Evolutionary conservation across 176 grass and related monocot species (phyloP).

Genomic region (Cenchrus purpureus): DNA sequence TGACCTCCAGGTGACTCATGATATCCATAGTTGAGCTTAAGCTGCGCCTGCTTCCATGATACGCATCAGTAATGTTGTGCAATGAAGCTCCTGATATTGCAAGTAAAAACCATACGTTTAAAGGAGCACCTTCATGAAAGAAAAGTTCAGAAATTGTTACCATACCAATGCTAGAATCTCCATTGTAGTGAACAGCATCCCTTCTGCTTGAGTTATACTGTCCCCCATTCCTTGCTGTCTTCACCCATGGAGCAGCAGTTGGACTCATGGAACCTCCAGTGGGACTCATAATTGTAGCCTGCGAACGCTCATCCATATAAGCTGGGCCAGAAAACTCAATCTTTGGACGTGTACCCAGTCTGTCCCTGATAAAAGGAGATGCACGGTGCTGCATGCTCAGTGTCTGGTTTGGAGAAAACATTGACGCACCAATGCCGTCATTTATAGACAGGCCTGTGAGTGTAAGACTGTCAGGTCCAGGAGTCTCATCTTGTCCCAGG

Average conservation of each 20-base stretch:
- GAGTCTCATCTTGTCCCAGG: slow-evolving; percentile 69
- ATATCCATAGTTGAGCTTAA: slow-evolving; percentile 75
- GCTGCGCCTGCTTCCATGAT: slow-evolving; percentile 66
- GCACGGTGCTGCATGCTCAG: slow-evolving; percentile 52
- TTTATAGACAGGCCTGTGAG: slow-evolving; percentile 73
- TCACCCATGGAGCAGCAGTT: slow-evolving; percentile 65
- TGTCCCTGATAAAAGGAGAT: slow-evolving; percentile 58
- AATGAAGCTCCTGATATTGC: slow-evolving; percentile 63
- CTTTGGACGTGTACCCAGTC: slow-evolving; percentile 39
- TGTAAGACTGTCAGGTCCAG: slow-evolving; percentile 67
- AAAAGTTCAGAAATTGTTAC: slow-evolving; percentile 45
- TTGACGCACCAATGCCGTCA: slow-evolving; percentile 60
- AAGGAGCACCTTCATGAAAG: slow-evolving; percentile 42
- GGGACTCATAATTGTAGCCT: slow-evolving; percentile 57
- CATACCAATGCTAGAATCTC: slow-evolving; percentile 63
- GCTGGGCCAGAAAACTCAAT: slow-evolving; percentile 52
- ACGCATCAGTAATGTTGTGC: slow-evolving; percentile 69
- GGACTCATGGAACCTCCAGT: slow-evolving; percentile 52
- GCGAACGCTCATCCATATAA: slow-evolving; percentile 47
- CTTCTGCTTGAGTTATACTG: slow-evolving; percentile 66
- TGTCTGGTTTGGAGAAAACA: slow-evolving; percentile 64
- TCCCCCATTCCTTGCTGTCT: slow-evolving; percentile 58
- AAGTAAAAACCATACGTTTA: slow-evolving; percentile 53
- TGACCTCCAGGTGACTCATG: slow-evolving; percentile 85
- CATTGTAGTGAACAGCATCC: slow-evolving; percentile 61